These are phyloP conservation scores for Fusarium pseudonygamai DNA, from an alignment of 2,329 filamentous ascomycete species.

Conservation along the genomic window DNA sequence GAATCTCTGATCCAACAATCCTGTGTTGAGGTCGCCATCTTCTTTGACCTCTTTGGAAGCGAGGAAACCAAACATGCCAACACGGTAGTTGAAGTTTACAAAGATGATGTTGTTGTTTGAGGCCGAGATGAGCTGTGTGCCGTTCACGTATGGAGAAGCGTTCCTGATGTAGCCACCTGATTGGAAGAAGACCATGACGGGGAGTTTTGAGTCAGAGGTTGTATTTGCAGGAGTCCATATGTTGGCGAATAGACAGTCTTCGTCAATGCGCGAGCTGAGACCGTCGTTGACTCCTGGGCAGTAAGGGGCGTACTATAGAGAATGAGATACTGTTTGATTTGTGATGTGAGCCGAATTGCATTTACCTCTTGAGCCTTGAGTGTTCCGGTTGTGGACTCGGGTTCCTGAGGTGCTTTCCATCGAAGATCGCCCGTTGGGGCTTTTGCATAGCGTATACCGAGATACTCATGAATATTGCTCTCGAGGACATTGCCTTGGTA, in stretches of 20 bases:
- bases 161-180: constrained; percentile 60
- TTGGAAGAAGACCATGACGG: constrained; percentile 54
- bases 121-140: constrained; percentile 55
- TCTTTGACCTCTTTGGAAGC: constrained; percentile 63
- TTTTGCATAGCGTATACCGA: constrained; percentile 62
- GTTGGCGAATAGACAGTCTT: constrained; percentile 61
- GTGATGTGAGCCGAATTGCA: no score
- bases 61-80: constrained; percentile 71
- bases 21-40: constrained; percentile 69
- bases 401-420: constrained; percentile 60
- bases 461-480: constrained; percentile 55
- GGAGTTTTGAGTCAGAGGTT: constrained; percentile 44
- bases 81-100: constrained; percentile 71
- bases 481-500: constrained; percentile 53
- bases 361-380: constrained; percentile 51
- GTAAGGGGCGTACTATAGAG: constrained; percentile 54
- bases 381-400: constrained; percentile 45
- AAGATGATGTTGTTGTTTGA: constrained; percentile 60
- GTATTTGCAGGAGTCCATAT: constrained; percentile 56
- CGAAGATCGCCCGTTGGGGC: constrained; percentile 61
- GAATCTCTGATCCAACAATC: constrained; percentile 70
- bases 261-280: constrained; percentile 35
- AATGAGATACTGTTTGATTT: neutral
- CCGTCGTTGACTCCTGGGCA: constrained; percentile 53
- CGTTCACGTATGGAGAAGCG: constrained; percentile 63